Evolutionary conservation across 2,329 filamentous ascomycete species (phyloP).

Genomic region (Fusarium sp.): DNA sequence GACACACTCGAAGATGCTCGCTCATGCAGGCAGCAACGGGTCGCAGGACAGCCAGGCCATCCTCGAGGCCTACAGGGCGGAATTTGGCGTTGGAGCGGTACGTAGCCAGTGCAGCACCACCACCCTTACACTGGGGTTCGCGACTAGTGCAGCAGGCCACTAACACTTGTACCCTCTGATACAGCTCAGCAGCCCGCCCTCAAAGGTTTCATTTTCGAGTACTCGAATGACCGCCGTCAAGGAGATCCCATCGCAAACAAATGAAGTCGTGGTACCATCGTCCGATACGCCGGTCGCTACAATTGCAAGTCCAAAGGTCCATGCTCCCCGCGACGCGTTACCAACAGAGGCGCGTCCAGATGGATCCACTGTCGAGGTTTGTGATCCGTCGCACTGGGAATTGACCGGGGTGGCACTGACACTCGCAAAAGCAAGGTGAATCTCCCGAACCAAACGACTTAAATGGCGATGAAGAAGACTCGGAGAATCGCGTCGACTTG

Average conservation of each 20-base stretch:
- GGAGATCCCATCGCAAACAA: conserved; percentile 17
- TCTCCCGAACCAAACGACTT: conserved; percentile 21
- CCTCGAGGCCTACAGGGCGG: conserved; percentile 51
- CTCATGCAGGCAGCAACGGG: conserved; percentile 50
- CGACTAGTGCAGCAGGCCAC: conserved; percentile 8
- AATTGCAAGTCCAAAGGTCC: conserved; percentile 3
- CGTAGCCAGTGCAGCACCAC: conserved; percentile 44
- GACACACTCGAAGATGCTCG: conserved; percentile 45
- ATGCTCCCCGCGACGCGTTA: conserved; percentile 32
- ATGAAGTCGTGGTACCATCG: conserved; percentile 17
- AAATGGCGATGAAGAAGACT: conserved; percentile 20
- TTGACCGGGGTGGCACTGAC: conserved; percentile 45
- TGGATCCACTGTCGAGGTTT: conserved; percentile 36
- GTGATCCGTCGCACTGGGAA: conserved; percentile 41
- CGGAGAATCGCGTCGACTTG: conserved; percentile 27
- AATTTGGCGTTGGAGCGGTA: conserved; percentile 56
- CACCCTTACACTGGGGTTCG: conserved; percentile 29
- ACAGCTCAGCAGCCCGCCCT: conserved; percentile 35
- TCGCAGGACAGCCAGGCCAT: conserved; percentile 60
- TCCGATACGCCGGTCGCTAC: conserved; percentile 9
- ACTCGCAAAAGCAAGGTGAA: conserved; percentile 43
- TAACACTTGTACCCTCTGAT: conserved; percentile 22
- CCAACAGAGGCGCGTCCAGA: conserved; percentile 19
- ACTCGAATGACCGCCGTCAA: neutral
- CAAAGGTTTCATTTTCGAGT: conserved; percentile 20